Evolutionary conservation across 2,329 filamentous ascomycete species (phyloP).

Genomic region (Geosmithia morbida): DNA sequence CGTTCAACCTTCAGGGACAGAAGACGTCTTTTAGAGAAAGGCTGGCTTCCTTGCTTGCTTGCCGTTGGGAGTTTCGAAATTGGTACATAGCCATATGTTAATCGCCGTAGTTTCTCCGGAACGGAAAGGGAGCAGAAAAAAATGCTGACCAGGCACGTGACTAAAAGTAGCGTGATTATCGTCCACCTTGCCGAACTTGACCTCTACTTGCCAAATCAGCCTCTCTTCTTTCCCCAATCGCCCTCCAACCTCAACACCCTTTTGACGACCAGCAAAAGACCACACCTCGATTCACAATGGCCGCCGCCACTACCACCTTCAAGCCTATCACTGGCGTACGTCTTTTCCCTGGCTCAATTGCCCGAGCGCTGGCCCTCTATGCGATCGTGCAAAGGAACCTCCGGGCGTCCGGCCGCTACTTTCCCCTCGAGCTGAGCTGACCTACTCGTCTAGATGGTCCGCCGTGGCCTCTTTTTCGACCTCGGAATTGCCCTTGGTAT

Average conservation of each 20-base stretch:
- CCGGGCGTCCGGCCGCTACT: conserved; percentile 4
- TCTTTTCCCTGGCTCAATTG: conserved; percentile 18
- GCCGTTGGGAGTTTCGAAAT: neutral
- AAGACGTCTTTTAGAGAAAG: neutral
- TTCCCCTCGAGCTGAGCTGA: neutral
- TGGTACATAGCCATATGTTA: neutral
- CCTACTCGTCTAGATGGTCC: conserved; percentile 34
- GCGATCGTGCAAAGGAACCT: conserved; percentile 1
- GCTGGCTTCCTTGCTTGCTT: neutral
- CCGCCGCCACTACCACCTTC: conserved; percentile 15
- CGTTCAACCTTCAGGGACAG: conserved; percentile 6
- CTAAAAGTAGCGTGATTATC: conserved; percentile 1
- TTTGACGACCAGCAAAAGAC: conserved; percentile 4
- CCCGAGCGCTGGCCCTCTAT: conserved; percentile 3
- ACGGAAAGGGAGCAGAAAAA: neutral
- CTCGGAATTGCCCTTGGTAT: conserved; percentile 40
- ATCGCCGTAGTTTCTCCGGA: neutral
- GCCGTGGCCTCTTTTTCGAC: conserved; percentile 42
- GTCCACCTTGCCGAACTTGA: neutral
- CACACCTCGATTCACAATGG: conserved; percentile 25
- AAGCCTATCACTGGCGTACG: conserved; percentile 46
- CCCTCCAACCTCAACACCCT: conserved; percentile 6
- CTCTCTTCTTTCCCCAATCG: neutral
- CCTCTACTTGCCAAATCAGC: conserved; percentile 1
- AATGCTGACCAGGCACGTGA: conserved; percentile 7